Evolutionary conservation across 106 monocot species (phyloP), one percentile per base, ranked within the genome.

Genomic region (Amphibolis antarctica): DNA sequence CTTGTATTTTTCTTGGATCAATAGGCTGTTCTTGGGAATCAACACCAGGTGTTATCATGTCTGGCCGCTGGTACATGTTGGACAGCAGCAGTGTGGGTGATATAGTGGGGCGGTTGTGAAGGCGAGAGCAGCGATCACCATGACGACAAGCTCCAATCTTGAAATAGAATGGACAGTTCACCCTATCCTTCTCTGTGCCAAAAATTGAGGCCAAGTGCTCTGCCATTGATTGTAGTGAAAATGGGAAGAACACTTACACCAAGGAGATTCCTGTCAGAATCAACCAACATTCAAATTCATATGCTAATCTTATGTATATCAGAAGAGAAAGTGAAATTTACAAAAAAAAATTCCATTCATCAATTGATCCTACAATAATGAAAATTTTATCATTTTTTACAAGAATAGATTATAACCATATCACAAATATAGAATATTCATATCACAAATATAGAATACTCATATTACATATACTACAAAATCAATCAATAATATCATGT

Each of bases 151-250:
- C 85, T 14, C 85, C 85, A 21, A 86, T 86, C 70, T 86, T 86
- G 74, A 86, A 86, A 61, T 86, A 86, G 63, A 86, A 86, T 13
- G 85, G 85, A 50, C 85, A 86, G 70, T 86, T 86, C n/a, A 86
- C 85, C 12, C 85, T 49, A 54, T 86, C 85, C 64, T 86, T 86
- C 67, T 86, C 85, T 4, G 85, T 86, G 21, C 85, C 85, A 67
- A 86, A 86, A 69, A 86, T 86, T 15, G 85, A 86, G 23, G 85
- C 85, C 46, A 86, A 70, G 69, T 86, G 85, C 66, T 86, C 85
- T 19, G 85, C 85, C 85, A 86, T 86, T 13, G 23, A 46, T 46
- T 27, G 0, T 15, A 21, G 30, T 9, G 14, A 20, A 23, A 23
- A 25, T 25, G 19, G 22, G n/a, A 61, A 11, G 23, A 24, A 58